phyloP scores from a whole-genome alignment of 176 grass and related monocot genomes.

The Carex pumila region DNA sequence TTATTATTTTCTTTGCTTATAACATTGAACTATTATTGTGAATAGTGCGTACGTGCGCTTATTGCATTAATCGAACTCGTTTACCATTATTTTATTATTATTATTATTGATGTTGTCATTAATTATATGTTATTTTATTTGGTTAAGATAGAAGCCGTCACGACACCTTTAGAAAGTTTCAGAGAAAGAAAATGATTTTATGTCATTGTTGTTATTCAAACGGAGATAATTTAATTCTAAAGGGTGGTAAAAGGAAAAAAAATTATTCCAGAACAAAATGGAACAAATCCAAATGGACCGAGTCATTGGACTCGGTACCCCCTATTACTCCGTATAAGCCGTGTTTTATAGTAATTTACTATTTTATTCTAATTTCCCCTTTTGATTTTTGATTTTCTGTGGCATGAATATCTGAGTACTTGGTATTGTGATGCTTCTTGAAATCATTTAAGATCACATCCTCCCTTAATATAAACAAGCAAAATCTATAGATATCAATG shows the following conservation, averaged over 20 bases:
- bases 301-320: neutral
- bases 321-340: neutral
- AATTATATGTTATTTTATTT: neutral
- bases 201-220: neutral
- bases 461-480: too few species aligned
- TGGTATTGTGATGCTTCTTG: too few species aligned
- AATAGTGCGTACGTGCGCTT: neutral
- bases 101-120: neutral
- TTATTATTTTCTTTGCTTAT: neutral
- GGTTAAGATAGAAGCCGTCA: neutral
- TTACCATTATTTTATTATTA: too few species aligned
- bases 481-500: too few species aligned
- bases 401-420: neutral
- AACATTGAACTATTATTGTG: neutral
- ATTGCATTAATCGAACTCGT: neutral
- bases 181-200: neutral
- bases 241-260: neutral
- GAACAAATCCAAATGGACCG: conserved; percentile 16
- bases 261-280: neutral
- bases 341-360: neutral
- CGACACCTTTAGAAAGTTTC: neutral
- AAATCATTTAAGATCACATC: too few species aligned
- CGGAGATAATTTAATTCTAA: neutral
- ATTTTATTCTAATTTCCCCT: neutral
- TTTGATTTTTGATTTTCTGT: neutral